phyloP scores from a whole-genome alignment of 2,329 filamentous ascomycete genomes.

The Calonectria ilicicola region DNA sequence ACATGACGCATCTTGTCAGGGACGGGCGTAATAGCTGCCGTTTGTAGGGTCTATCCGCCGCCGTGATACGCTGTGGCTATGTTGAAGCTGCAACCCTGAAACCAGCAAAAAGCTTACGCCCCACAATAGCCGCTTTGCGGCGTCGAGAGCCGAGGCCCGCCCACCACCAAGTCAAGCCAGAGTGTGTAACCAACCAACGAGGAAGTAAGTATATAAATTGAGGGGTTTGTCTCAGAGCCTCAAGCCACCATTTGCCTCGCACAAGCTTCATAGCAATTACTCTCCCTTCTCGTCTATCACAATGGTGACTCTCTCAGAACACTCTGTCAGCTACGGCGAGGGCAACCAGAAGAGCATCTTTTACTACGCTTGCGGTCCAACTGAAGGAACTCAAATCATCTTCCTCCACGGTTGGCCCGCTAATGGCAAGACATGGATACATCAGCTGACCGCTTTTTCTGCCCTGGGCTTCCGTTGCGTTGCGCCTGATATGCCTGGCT shows the following conservation, averaged over 20 bases:
- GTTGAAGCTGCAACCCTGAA: too few relatives aligned
- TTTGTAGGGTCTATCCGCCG: too few relatives aligned
- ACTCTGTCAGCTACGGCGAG: background rate
- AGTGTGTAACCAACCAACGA: background rate
- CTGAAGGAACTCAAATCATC: background rate
- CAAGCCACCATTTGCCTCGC: background rate
- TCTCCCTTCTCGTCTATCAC: too few relatives aligned
- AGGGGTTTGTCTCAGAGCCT: background rate
- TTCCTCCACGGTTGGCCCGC: conserved; percentile 1
- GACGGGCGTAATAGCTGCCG: too few relatives aligned
- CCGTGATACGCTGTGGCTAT: too few relatives aligned
- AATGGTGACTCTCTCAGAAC: background rate
- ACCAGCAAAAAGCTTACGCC: too few relatives aligned
- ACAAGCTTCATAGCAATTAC: background rate
- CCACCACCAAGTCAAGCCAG: too few relatives aligned
- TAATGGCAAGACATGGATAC: background rate
- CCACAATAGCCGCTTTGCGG: too few relatives aligned
- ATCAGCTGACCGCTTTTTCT: background rate
- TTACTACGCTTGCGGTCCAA: background rate
- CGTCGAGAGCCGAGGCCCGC: too few relatives aligned
- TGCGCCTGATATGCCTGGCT: background rate
- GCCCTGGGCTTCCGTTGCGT: background rate
- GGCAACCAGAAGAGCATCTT: background rate
- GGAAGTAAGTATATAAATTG: background rate
- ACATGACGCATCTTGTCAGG: too few relatives aligned